Evolutionary conservation across 31 red algal genomes (phyloP).

Genomic region (Porphyra umbilicalis): DNA sequence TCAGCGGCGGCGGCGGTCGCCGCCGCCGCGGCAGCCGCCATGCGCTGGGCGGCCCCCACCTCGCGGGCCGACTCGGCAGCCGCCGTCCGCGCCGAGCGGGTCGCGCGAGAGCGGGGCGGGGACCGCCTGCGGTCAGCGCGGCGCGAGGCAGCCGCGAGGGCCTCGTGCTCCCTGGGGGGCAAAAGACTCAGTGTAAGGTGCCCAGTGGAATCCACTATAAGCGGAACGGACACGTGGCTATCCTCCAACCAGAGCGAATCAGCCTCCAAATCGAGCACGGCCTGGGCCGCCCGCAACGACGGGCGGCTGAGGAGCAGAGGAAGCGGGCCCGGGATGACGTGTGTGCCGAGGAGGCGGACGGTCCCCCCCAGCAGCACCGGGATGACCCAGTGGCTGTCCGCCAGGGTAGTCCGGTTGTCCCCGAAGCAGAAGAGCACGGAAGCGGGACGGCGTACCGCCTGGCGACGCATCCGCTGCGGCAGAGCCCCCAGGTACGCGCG

Average conservation of each 20-base stretch:
- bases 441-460: no score
- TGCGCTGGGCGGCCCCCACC: no score
- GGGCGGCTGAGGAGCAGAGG: neutral
- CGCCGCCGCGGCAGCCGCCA: no score
- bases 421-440: neutral
- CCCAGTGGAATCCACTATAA: neutral
- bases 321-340: neutral
- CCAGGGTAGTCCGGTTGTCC: neutral
- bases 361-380: neutral
- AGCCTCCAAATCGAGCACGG: neutral
- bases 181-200: neutral
- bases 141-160: no score
- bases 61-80: no score
- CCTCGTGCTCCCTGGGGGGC: no score
- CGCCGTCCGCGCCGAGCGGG: no score
- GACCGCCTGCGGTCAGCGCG: no score
- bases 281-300: neutral
- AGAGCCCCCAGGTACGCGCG: neutral
- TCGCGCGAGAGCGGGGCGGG: no score
- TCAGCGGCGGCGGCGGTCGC: no score
- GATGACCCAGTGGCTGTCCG: neutral
- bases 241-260: neutral
- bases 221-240: neutral
- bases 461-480: neutral
- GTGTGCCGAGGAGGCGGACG: neutral